phyloP scores from a whole-genome alignment of 345 rosid species.

The Eucalyptus tenuipes region DNA sequence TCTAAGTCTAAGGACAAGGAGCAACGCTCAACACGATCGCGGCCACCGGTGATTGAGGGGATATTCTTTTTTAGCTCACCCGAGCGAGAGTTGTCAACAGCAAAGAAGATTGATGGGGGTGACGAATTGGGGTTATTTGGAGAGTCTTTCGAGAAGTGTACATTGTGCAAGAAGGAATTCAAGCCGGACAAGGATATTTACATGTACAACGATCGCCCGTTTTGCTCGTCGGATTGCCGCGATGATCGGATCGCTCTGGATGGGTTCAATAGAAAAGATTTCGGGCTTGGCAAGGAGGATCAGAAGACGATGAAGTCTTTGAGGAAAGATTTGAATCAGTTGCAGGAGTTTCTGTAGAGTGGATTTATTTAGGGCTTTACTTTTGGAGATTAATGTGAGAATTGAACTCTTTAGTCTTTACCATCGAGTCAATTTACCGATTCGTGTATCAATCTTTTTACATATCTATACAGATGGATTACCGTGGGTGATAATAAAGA shows the following conservation, averaged over 20 bases:
- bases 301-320: background rate
- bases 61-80: background rate
- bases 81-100: background rate
- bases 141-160: background rate
- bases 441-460: background rate
- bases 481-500: background rate
- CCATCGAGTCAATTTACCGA: background rate
- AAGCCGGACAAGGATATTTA: background rate
- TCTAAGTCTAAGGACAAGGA: background rate
- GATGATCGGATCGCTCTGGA: background rate
- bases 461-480: background rate
- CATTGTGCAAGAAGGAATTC: background rate
- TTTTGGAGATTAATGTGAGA: background rate
- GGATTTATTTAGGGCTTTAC: background rate
- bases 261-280: background rate
- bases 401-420: background rate
- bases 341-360: background rate
- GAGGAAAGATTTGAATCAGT: background rate
- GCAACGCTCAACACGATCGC: background rate
- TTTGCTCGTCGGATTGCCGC: background rate
- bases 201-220: background rate
- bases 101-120: background rate
- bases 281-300: background rate
- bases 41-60: background rate
- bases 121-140: background rate